phyloP scores from a whole-genome alignment of 2,329 filamentous ascomycete species.

The Talaromyces funiculosus region DNA sequence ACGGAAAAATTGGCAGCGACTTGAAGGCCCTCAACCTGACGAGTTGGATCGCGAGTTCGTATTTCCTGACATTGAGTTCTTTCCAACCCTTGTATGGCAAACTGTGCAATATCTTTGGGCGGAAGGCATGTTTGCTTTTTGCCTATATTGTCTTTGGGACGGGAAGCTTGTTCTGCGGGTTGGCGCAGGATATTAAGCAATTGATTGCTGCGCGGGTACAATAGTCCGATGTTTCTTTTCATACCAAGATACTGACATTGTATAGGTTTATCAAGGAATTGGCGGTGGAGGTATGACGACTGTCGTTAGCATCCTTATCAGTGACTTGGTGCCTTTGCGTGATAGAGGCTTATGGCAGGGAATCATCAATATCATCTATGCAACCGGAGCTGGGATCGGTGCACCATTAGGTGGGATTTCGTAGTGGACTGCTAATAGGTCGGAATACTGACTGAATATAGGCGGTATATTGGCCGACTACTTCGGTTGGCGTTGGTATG shows the following conservation, averaged over 20 bases:
- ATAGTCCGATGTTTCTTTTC: slow-evolving; percentile 41
- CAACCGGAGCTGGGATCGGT: slow-evolving; percentile 61
- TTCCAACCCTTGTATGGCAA: slow-evolving; percentile 70
- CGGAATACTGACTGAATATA: slow-evolving; percentile 29
- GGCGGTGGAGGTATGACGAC: slow-evolving; percentile 69
- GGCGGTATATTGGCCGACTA: slow-evolving; percentile 60
- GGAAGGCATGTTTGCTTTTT: slow-evolving; percentile 60
- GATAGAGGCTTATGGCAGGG: slow-evolving; percentile 71
- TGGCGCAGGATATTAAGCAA: slow-evolving; percentile 59
- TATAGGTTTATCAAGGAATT: slow-evolving; percentile 53
- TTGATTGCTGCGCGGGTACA: slow-evolving; percentile 57
- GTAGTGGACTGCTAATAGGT: not conserved
- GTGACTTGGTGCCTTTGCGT: slow-evolving; percentile 64
- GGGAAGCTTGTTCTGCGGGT: slow-evolving; percentile 57
- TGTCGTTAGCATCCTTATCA: slow-evolving; percentile 63
- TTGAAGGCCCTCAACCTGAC: slow-evolving; percentile 76
- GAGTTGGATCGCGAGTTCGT: slow-evolving; percentile 70
- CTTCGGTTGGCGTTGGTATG: slow-evolving; percentile 21
- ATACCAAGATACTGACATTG: slow-evolving; percentile 21
- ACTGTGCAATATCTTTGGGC: slow-evolving; percentile 36
- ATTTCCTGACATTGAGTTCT: slow-evolving; percentile 68
- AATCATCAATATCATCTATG: slow-evolving; percentile 66
- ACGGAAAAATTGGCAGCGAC: slow-evolving; percentile 73
- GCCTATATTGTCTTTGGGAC: slow-evolving; percentile 60
- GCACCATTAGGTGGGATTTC: slow-evolving; percentile 54